Percentiles rank a stretch among this genome's conserved stretches.
Evolutionary conservation across 371 early-diverging fungal species (phyloP).

Genomic region (Rhizomucor pusillus): DNA sequence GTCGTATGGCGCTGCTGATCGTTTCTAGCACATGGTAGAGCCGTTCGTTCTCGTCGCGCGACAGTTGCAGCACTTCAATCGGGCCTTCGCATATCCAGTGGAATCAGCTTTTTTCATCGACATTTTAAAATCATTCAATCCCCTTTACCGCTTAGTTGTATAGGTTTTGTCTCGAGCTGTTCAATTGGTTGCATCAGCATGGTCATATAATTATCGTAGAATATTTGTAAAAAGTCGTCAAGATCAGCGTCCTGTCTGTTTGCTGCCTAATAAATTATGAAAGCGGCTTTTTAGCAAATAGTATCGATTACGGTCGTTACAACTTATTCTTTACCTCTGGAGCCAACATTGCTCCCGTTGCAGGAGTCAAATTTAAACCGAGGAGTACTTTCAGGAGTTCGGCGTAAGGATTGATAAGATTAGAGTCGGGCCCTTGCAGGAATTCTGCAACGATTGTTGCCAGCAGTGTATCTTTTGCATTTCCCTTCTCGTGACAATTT

Average conservation of each 20-base stretch:
- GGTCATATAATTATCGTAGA: conserved; percentile 65
- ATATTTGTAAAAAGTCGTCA: conserved; percentile 70
- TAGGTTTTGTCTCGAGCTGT: conserved; percentile 29
- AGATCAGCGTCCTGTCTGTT: conserved; percentile 57
- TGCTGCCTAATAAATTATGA: conserved; percentile 11
- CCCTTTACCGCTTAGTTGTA: conserved; percentile 24
- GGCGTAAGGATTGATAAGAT: conserved; percentile 65
- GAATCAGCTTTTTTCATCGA: neutral
- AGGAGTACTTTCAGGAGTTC: conserved; percentile 74
- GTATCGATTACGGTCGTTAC: neutral
- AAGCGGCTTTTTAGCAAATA: neutral
- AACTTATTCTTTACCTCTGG: conserved; percentile 23
- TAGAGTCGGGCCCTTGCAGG: conserved; percentile 55
- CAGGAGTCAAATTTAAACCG: conserved; percentile 51
- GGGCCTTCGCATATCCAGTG: conserved; percentile 17
- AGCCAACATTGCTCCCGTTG: conserved; percentile 19
- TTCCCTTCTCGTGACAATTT: conserved; percentile 47
- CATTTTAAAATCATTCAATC: neutral
- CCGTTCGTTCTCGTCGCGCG: conserved; percentile 31
- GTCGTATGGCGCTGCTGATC: conserved; percentile 63
- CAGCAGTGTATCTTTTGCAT: conserved; percentile 43
- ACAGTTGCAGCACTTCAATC: conserved; percentile 26
- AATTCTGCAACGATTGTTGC: conserved; percentile 65
- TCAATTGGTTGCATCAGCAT: conserved; percentile 62
- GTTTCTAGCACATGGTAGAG: conserved; percentile 72